Base-by-base conservation (phyloP, 1,284 basidiomycete genomes). In the Entoloma clypeatum region DNA sequence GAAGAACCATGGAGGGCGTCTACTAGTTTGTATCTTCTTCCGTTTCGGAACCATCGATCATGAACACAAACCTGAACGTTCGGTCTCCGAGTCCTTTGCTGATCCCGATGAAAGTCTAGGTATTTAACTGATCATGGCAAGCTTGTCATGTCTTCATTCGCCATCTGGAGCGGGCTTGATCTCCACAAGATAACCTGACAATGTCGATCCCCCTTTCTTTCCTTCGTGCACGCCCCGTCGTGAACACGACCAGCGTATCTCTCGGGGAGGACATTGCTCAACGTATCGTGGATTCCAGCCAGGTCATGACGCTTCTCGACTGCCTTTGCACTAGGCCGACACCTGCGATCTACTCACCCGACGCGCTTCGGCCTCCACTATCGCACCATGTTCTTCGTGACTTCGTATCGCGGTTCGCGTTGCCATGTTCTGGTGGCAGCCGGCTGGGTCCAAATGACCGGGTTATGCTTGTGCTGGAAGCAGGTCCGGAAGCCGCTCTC, bases 401-500 rank as follows among this genome's bases (percentile, higher is more conserved):
- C 5, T 69, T 69, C 48, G 55, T 71, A 22, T 49, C 59, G 24
- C 49, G 51, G 39, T 72, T 72, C 46, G 51, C 51, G 7, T 52
- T 70, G 17, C 69, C 69, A 1, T 57, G 58, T 38, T 60, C 63
- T 2, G 9, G 4, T 1, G 41, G 50, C 4, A 46, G 55, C 13
- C 14, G 18, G 10, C 52, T 67, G 3, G 62, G 60, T 7, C 63
- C 58, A 16, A 70, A 71, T 52, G 67, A 69, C 52, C 61, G 70
- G 11, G 57, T 72, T 39, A 65, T 72, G 59, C 50, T 69, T 37
- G 63, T 58, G 5, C 53, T 72, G 3, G 67, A 68, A 13, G 65
- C 68, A n/a, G 66, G 68, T 8, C 66, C 68, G 5, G 64, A 67
- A 39, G 69, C 67, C 38, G 70, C 67, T 1, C 48, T 70, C 3